Evolutionary conservation across 2,329 filamentous ascomycete genomes (phyloP), one percentile per base, ranked within the genome.

Genomic region (Drechmeria coniospora): DNA sequence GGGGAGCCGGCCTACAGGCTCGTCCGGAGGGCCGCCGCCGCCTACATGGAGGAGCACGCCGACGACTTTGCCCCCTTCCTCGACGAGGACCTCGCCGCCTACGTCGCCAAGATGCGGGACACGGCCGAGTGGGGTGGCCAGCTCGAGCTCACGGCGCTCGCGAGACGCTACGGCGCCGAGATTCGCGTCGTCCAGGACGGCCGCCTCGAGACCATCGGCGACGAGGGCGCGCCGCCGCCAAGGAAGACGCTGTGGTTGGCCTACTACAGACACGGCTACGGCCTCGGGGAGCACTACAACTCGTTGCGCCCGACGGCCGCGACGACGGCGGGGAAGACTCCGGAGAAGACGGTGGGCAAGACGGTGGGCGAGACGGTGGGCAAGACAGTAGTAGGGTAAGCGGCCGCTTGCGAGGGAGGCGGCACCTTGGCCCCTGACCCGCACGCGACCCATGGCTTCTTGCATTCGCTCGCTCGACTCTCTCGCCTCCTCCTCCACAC

Each of bases 101-200:
- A 95, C 51, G 65, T 81, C 25, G 56, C 57, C 25, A 82, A 79
- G 56, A 81, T 98, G 34, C 60, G 75, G 36, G 74, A 90, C 32
- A 94, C 86, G 26, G 86, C 82, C 0, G 87, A 93, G 54, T 98
- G 90, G 90, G 90, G 90, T 27, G 90, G 90, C 0, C 82, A 95
- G 59, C 54, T 94, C 36, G 90, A 98, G 61, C 55, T 98, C 31
- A 63, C 76, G 50, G 90, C 90, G 15, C 63, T 98, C 47, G 80
- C 87, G 27, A 75, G 72, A 47, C 72, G 70, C 30, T 95, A 92
- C 43, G 70, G 69, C 3, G 72, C 90, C 8, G 70, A 78, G 45
- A 87, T 95, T 36, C 73, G 76, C 45, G 79, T 98, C 9, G 59
- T 98, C 36, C 86, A 94, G 44, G 79, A 87, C 47, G 83, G 84